These are phyloP conservation scores for Fusarium newnesense DNA, from an alignment of 2,329 filamentous ascomycete species.

Conservation along the genomic window DNA sequence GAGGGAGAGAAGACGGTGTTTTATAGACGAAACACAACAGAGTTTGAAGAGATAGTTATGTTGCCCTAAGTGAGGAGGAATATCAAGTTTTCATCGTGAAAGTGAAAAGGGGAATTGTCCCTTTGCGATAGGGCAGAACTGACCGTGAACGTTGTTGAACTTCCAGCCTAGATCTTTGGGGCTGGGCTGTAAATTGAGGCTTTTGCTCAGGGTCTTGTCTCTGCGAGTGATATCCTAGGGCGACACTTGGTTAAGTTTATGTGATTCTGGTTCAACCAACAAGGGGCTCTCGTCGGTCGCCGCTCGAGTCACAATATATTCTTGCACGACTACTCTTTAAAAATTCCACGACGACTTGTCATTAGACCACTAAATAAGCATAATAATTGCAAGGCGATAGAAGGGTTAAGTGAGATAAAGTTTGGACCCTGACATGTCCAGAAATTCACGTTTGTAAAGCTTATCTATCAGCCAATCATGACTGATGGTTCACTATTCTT, in stretches of 20 bases:
- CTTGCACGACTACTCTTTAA: no score
- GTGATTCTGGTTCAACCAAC: no score
- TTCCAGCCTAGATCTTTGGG: background rate
- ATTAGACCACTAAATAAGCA: no score
- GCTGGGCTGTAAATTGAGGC: background rate
- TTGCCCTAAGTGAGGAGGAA: background rate
- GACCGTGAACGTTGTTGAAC: background rate
- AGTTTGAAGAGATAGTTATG: background rate
- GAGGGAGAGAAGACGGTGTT: background rate
- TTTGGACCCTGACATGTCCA: background rate
- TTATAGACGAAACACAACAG: background rate
- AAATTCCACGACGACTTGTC: no score
- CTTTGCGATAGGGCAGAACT: no score
- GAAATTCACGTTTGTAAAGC: background rate
- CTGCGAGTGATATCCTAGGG: background rate
- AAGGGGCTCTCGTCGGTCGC: no score
- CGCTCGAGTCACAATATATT: no score
- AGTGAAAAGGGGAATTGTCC: no score
- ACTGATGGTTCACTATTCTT: accelerated
- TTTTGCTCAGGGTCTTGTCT: no score
- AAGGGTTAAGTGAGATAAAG: accelerated
- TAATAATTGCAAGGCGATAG: no score
- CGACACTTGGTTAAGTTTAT: background rate
- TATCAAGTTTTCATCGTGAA: no score
- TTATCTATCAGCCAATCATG: background rate